These are phyloP conservation scores for Eragrostis nindensis DNA, from an alignment of 176 grass and related monocot species.

Conservation along the genomic window DNA sequence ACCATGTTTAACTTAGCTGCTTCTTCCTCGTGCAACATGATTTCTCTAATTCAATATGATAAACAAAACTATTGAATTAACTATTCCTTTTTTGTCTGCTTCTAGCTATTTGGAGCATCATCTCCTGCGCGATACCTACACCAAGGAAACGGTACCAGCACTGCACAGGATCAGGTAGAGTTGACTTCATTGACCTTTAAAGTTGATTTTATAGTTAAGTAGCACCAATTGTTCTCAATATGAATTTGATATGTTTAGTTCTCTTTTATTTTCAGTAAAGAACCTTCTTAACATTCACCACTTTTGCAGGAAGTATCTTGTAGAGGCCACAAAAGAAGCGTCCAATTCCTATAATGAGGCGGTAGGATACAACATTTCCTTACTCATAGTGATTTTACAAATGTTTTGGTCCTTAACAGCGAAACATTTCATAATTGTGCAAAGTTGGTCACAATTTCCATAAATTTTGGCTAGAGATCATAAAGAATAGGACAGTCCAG, in stretches of 20 bases:
- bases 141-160: constrained; percentile 91
- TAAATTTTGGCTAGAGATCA: neutral
- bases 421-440: neutral
- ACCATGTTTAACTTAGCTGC: neutral
- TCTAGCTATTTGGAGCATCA: constrained; percentile 91
- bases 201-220: neutral
- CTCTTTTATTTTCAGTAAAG: constrained; percentile 10
- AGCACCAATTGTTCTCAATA: neutral
- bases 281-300: neutral
- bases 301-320: constrained; percentile 87
- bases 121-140: constrained; percentile 97
- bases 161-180: constrained; percentile 85
- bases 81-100: constrained; percentile 15
- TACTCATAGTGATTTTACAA: neutral
- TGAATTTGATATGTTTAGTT: neutral
- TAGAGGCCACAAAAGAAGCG: constrained; percentile 98
- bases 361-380: constrained; percentile 46
- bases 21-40: neutral
- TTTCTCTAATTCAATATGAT: constrained; percentile 8
- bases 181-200: constrained; percentile 3
- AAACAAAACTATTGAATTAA: neutral
- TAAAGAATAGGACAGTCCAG: neutral
- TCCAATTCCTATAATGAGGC: constrained; percentile 94
- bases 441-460: neutral
- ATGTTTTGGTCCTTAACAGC: neutral